Evolutionary conservation across 2,329 filamentous ascomycete genomes (phyloP), one percentile per base, ranked within the genome.

Genomic region (Aspergillus bombycis): DNA sequence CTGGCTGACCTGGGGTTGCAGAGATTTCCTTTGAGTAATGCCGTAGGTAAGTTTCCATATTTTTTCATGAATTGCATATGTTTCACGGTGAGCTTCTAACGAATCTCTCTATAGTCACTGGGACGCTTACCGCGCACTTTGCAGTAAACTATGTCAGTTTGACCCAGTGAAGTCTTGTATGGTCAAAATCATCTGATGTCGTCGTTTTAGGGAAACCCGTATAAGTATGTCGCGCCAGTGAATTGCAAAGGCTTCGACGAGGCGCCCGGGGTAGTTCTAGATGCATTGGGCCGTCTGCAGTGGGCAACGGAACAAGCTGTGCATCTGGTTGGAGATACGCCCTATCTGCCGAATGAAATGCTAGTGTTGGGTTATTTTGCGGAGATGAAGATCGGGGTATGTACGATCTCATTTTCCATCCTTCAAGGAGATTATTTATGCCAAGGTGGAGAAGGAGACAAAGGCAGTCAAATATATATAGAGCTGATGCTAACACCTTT

Each of bases 201-300:
- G 32, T 26, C 57, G 14, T 16, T 34, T 23, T 41, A 84, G 77
- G 86, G 86, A 3, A 84, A 86, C 80, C 85, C 84, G 0, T 88
- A 88, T 71, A 87, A 88, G 63, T 88, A 85, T 70, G 78, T 87
- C 36, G 85, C 85, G 7, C 77, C 79, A 1, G 82, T 83, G 7
- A 74, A 78, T 21, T 82, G 79, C 4, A 76, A 74, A 32, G 70
- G 75, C 0, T 84, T 85, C 58, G 69, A 70, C 11, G 75, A 78
- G 32, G 79, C 82, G 1, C 79, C 80, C 1, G 63, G 68, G 1
- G 75, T 76, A 1, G 79, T 88, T 11, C 78, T 78, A 14, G 71
- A 75, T 12, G 80, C 81, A 0, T 76, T 86, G 4, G 80, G 81
- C 1, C 81, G 83, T 10, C 71, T 88, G 26, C 84, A 82, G 48